Conservation (phyloP, 1,284 basidiomycete species). For the Ceratobasidium sp. region DNA sequence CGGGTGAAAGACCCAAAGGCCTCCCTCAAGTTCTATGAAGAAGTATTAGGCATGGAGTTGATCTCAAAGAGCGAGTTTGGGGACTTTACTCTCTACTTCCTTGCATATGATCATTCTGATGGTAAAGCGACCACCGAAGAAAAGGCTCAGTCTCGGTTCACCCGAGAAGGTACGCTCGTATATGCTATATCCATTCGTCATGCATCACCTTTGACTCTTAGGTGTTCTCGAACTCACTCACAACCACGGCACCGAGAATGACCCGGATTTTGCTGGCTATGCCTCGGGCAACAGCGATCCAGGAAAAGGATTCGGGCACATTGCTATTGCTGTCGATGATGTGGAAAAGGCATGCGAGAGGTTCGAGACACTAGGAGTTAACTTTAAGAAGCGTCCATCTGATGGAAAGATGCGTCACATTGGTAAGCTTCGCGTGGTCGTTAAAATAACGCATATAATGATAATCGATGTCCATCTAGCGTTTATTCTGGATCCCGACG, state of each 20-base stretch:
- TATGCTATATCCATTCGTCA: slow-evolving; percentile 7
- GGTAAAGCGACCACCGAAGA: slow-evolving; percentile 59
- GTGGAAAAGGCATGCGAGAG: slow-evolving; percentile 84
- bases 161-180: slow-evolving; percentile 67
- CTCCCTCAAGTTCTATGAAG: slow-evolving; percentile 78
- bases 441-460: too few species aligned
- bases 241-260: slow-evolving; percentile 88
- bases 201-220: slow-evolving; percentile 44
- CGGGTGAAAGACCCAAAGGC: slow-evolving; percentile 87
- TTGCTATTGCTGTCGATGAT: slow-evolving; percentile 85
- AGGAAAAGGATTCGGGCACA: slow-evolving; percentile 83
- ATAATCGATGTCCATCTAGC: slow-evolving; percentile 68
- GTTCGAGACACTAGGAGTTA: slow-evolving; percentile 82
- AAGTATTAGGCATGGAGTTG: slow-evolving; percentile 88
- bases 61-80: slow-evolving; percentile 54
- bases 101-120: slow-evolving; percentile 71
- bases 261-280: slow-evolving; percentile 72
- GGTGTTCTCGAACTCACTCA: slow-evolving; percentile 87
- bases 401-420: slow-evolving; percentile 81
- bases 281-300: slow-evolving; percentile 85
- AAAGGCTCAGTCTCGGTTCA: slow-evolving; percentile 57
- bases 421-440: background rate
- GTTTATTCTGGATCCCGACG: slow-evolving; percentile 89
- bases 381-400: slow-evolving; percentile 86
- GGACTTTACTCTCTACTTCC: slow-evolving; percentile 81